Evolutionary conservation across 805 yeast genomes (phyloP).

Genomic region (Schwanniomyces polymorphus): DNA sequence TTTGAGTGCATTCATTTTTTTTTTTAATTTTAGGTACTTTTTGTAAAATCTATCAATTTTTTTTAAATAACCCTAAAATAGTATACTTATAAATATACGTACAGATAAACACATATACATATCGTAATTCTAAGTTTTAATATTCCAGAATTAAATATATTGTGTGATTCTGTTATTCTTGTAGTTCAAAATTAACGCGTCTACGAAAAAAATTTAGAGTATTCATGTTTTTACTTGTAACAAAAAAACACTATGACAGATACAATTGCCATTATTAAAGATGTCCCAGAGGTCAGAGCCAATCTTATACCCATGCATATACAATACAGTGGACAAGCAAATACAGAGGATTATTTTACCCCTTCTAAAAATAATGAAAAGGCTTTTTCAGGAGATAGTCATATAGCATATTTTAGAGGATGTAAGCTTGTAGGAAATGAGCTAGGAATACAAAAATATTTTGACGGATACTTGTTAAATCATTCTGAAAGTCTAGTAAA

Average conservation of each 20-base stretch:
- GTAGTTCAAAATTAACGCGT: not conserved
- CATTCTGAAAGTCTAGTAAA: slow-evolving; percentile 20
- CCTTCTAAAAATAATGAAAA: slow-evolving; percentile 23
- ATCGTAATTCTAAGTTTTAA: not conserved
- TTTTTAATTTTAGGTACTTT: no score
- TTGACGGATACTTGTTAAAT: slow-evolving; percentile 26
- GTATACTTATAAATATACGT: not conserved
- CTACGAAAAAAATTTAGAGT: not conserved
- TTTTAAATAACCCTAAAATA: not conserved
- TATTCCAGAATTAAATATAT: not conserved
- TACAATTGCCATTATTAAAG: slow-evolving; percentile 1
- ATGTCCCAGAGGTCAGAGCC: slow-evolving; percentile 16
- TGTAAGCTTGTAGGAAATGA: slow-evolving; percentile 28
- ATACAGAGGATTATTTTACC: slow-evolving; percentile 30
- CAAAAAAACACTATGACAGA: slow-evolving; percentile 1
- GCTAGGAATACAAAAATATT: slow-evolving; percentile 13
- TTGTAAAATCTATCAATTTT: no score
- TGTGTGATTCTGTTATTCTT: not conserved
- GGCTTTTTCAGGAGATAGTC: slow-evolving; percentile 8
- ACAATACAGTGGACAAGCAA: slow-evolving; percentile 30
- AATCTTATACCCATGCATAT: slow-evolving; percentile 27
- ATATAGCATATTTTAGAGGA: slow-evolving; percentile 34
- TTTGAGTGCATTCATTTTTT: no score
- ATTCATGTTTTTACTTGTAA: not conserved
- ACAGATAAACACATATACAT: not conserved